Percentiles rank a stretch among this genome's conserved stretches.
Conservation (phyloP, 2,329 filamentous ascomycete species). For the Penicillium brevicompactum region DNA sequence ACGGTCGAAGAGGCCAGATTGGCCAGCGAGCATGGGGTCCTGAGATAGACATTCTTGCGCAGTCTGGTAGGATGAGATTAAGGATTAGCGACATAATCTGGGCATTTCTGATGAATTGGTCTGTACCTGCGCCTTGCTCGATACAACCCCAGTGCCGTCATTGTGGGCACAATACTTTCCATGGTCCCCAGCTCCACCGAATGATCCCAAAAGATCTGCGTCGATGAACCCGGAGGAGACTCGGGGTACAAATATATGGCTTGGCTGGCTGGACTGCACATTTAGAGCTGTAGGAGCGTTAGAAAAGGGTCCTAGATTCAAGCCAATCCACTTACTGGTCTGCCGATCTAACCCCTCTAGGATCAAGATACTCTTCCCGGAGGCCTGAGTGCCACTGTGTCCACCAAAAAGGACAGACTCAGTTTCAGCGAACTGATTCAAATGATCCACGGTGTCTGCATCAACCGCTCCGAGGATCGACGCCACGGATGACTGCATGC, state of each 20-base stretch:
- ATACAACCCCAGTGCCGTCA: not conserved
- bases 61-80: constrained; percentile 9
- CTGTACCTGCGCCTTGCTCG: constrained; percentile 14
- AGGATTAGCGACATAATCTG: not conserved
- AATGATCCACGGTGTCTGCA: constrained; percentile 55
- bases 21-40: constrained; percentile 19
- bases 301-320: constrained; percentile 1
- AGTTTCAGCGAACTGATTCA: constrained; percentile 63
- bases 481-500: constrained; percentile 54
- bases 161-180: constrained; percentile 17
- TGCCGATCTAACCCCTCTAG: constrained; percentile 63
- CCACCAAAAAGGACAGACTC: constrained; percentile 55
- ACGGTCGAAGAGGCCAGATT: constrained; percentile 6
- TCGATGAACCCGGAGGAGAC: constrained; percentile 15
- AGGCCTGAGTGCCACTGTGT: constrained; percentile 13
- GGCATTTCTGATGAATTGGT: not conserved
- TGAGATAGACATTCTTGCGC: constrained; percentile 24
- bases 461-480: constrained; percentile 42
- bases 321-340: constrained; percentile 54
- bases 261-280: constrained; percentile 15
- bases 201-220: constrained; percentile 11
- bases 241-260: constrained; percentile 19
- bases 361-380: constrained; percentile 38
- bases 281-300: constrained; percentile 14
- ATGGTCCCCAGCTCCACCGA: constrained; percentile 3